Evolutionary conservation across 2,329 filamentous ascomycete species (phyloP), one percentile per base, ranked within the genome.

Genomic region (Xylariaceae sp.): DNA sequence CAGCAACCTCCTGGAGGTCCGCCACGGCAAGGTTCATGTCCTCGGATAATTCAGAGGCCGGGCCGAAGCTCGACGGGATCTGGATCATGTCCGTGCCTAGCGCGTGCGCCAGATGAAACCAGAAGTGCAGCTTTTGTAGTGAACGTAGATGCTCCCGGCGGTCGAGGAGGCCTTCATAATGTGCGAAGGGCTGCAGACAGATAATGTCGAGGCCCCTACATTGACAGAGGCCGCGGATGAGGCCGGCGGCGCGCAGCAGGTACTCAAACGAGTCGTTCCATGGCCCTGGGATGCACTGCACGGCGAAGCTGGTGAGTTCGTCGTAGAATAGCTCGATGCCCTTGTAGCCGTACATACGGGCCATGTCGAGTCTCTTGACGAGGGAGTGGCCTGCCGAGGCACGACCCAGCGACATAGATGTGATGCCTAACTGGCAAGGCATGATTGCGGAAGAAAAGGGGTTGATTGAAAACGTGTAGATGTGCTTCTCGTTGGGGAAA

Each of bases 261-360:
- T 18, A 18, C 17, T 18, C 17, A 18, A 18, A 18, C 17, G 17
- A 18, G 17, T 18, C 17, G 17, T 18, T 18, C 17, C 17, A 18
- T 18, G 17, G 17, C 17, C 77, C 77, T 2, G 77, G 70, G 1
- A 80, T 4, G 23, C 5, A 70, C 1, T 77, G 58, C 51, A 71
- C 64, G 30, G 87, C 83, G 11, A 88, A 69, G 67, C 85, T 83
- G 60, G 83, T 76, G 2, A 93, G 80, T 71, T 93, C 89, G 70
- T 93, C 89, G 72, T 88, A 86, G 76, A 91, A 92, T 17, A 92
- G 78, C 71, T 93, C 89, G 64, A 93, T 82, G 55, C 87, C 88
- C 60, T 81, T 73, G 70, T 90, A 84, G 17, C 85, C 86, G 66
- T 88, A 80, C 57, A 78, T 76, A 4, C 82, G 77, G 8, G 89